Evolutionary conservation across 2,329 filamentous ascomycete species (phyloP).

Genomic region (Trichoderma asperellum): DNA sequence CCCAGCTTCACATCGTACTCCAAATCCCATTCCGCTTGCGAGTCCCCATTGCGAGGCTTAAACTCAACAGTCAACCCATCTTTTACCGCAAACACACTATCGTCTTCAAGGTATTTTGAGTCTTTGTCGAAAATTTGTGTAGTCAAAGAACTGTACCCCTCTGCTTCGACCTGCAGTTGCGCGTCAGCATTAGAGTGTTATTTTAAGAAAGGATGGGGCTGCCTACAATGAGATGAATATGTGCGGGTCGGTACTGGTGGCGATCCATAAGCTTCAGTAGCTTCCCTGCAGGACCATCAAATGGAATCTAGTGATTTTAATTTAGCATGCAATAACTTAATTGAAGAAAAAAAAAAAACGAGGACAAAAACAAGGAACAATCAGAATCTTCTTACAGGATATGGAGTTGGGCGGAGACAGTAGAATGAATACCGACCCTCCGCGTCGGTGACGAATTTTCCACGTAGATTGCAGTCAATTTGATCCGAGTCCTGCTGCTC

Average conservation of each 20-base stretch:
- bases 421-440: constrained; percentile 67
- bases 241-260: constrained; percentile 60
- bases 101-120: constrained; percentile 61
- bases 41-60: constrained; percentile 41
- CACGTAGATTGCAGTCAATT: constrained; percentile 73
- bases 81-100: constrained; percentile 60
- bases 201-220: background rate
- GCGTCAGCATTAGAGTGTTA: background rate
- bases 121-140: constrained; percentile 74
- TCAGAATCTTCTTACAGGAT: constrained; percentile 45
- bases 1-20: constrained; percentile 63
- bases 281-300: constrained; percentile 57
- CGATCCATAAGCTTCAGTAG: constrained; percentile 59
- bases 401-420: constrained; percentile 62
- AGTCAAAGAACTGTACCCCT: constrained; percentile 68
- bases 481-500: constrained; percentile 76
- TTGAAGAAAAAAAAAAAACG: background rate
- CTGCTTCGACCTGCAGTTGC: constrained; percentile 46
- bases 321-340: background rate
- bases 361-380: background rate
- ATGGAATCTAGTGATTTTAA: constrained; percentile 39
- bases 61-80: constrained; percentile 53
- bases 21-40: constrained; percentile 60
- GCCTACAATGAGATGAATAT: constrained; percentile 62
- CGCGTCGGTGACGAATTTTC: constrained; percentile 69